Percentiles rank a stretch among this genome's conserved stretches.
Evolutionary conservation across 2,329 filamentous ascomycete species (phyloP).

Genomic region (Alternaria sp.): DNA sequence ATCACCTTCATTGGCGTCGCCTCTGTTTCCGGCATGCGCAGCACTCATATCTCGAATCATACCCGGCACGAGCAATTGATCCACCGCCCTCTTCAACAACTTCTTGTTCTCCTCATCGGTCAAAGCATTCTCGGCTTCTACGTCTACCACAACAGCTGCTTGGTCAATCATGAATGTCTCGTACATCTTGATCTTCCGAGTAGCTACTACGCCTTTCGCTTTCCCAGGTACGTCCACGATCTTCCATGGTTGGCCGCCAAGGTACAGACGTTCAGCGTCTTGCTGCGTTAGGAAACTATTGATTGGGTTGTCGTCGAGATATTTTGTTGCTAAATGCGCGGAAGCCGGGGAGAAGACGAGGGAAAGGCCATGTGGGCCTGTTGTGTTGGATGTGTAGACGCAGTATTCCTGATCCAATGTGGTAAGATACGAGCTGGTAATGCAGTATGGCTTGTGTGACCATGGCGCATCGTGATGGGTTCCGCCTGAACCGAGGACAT

Average conservation of each 20-base stretch:
- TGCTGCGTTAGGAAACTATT: constrained; percentile 18
- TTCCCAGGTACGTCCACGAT: constrained; percentile 28
- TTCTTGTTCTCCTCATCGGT: not conserved
- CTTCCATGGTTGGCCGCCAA: constrained; percentile 20
- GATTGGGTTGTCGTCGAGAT: constrained; percentile 29
- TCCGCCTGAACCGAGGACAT: not conserved
- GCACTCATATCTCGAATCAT: constrained; percentile 28
- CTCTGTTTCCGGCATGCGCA: constrained; percentile 9
- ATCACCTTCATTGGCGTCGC: not conserved
- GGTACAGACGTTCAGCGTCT: constrained; percentile 15
- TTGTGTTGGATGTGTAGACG: constrained; percentile 30
- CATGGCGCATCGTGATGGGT: constrained; percentile 10
- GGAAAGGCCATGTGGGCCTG: constrained; percentile 24
- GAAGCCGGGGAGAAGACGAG: constrained; percentile 22
- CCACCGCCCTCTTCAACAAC: constrained; percentile 24
- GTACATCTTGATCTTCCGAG: constrained; percentile 25
- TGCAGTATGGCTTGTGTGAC: constrained; percentile 30
- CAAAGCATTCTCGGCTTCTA: constrained; percentile 15
- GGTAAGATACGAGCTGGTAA: constrained; percentile 10
- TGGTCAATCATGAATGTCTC: constrained; percentile 41
- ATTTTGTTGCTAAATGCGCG: constrained; percentile 8
- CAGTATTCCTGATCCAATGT: constrained; percentile 28
- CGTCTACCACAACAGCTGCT: constrained; percentile 27
- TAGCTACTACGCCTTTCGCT: constrained; percentile 33
- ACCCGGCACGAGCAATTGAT: constrained; percentile 17